Conservation (phyloP, 2,329 filamentous ascomycete genomes). For the Sphaerulina musiva region DNA sequence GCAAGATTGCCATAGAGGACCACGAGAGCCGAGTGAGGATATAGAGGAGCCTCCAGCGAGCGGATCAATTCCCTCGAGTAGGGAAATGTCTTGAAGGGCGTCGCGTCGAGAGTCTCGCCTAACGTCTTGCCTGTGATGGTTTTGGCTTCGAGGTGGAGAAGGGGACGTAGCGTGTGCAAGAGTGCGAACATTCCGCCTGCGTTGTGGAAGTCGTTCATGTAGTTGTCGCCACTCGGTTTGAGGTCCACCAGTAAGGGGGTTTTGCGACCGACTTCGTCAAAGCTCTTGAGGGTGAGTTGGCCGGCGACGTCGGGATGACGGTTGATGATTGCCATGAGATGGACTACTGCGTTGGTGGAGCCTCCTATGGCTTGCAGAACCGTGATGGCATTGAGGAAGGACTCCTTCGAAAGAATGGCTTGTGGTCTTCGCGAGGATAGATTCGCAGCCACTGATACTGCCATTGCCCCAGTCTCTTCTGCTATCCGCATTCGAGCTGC, state of each 20-base stretch:
- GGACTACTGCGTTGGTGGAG: slow-evolving; percentile 41
- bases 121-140: slow-evolving; percentile 46
- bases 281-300: slow-evolving; percentile 40
- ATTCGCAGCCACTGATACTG: slow-evolving; percentile 39
- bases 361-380: slow-evolving; percentile 43
- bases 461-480: slow-evolving; percentile 48
- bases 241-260: slow-evolving; percentile 46
- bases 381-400: slow-evolving; percentile 44
- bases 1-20: slow-evolving; percentile 46
- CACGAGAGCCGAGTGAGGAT: slow-evolving; percentile 41
- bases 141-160: slow-evolving; percentile 42
- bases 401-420: slow-evolving; percentile 41
- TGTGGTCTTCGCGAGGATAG: slow-evolving; percentile 39
- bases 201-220: slow-evolving; percentile 52
- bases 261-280: slow-evolving; percentile 45
- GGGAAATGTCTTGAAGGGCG: slow-evolving; percentile 39
- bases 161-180: slow-evolving; percentile 41
- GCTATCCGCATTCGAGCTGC: slow-evolving; percentile 48
- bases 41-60: slow-evolving; percentile 41
- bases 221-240: slow-evolving; percentile 50
- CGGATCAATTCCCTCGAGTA: slow-evolving; percentile 42
- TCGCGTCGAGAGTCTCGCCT: slow-evolving; percentile 41
- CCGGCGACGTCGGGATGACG: slow-evolving; percentile 45
- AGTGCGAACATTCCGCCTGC: slow-evolving; percentile 48
- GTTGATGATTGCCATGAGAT: slow-evolving; percentile 44